A percentile compares a stretch with the other conserved stretches of the same genome.
phyloP scores from a whole-genome alignment of 768 basidiomycete genomes.

The Boletellus ananiceps region DNA sequence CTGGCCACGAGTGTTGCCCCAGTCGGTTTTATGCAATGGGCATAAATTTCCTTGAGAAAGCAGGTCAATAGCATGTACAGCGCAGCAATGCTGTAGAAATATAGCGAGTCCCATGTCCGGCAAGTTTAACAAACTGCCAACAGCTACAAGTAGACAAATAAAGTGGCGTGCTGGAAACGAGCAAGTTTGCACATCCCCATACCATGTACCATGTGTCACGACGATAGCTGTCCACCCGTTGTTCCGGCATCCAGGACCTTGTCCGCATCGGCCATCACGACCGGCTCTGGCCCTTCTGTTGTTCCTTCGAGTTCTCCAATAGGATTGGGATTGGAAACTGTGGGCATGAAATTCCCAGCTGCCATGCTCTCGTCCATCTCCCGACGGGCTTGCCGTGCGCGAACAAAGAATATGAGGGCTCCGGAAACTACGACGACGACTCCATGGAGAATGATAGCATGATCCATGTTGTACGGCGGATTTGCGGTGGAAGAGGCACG shows the following conservation, averaged over 20 bases:
- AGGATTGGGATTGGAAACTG: not conserved
- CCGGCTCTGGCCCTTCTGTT: not conserved
- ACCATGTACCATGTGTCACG: not conserved
- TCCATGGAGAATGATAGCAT: constrained; percentile 65
- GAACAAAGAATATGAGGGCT: constrained; percentile 45
- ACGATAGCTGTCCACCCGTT: not conserved
- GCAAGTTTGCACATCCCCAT: not conserved
- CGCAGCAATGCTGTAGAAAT: too few species aligned
- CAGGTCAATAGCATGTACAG: too few species aligned
- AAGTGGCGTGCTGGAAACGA: too few species aligned
- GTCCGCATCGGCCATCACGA: not conserved
- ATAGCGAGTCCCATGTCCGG: not conserved
- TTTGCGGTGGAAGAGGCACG: constrained; percentile 54
- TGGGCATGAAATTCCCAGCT: not conserved
- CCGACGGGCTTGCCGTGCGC: constrained; percentile 60
- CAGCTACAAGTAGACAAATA: too few species aligned
- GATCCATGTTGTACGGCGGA: constrained; percentile 72
- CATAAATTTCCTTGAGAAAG: too few species aligned
- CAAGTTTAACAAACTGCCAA: not conserved
- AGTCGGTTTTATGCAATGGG: too few species aligned
- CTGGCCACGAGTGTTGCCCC: too few species aligned
- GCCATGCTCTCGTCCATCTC: constrained; percentile 55
- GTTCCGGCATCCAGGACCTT: not conserved
- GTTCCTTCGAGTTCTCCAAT: not conserved
- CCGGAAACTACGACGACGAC: constrained; percentile 40